Evolutionary conservation across 164 flowering plant genomes (phyloP), one percentile per base, ranked within the genome.

Genomic region (Santalum album): DNA sequence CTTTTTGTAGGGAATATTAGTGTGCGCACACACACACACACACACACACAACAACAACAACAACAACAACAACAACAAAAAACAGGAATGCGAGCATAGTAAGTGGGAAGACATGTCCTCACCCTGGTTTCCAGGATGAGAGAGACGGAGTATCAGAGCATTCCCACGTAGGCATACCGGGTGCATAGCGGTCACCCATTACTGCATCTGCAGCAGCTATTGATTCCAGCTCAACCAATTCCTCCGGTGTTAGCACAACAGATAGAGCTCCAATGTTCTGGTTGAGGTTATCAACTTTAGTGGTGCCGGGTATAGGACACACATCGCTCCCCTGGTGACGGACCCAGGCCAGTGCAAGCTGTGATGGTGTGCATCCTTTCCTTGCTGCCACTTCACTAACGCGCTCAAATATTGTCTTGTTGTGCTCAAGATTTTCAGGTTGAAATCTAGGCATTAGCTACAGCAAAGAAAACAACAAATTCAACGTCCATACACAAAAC

Each of bases 1-100:
- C 64, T 35, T 82, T 23, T 69, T 83, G 0, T 63, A 56, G 12
- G 86, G 83, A 12, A 70, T 69, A 59, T 1, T 78, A 23, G 54
- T 74, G n/a, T n/a, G n/a, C n/a, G n/a, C n/a, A n/a, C n/a, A n/a
- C n/a, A n/a, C n/a, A n/a, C n/a, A n/a, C n/a, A n/a, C n/a, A n/a
- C n/a, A n/a, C n/a, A n/a, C n/a, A n/a, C n/a, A n/a, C n/a, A n/a
- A n/a, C n/a, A n/a, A n/a, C n/a, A n/a, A n/a, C n/a, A n/a, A n/a
- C n/a, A n/a, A n/a, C n/a, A n/a, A n/a, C n/a, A n/a, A n/a, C n/a
- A n/a, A n/a, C n/a, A n/a, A n/a, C n/a, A n/a, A n/a, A n/a, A n/a
- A n/a, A n/a, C n/a, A n/a, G n/a, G n/a, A n/a, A n/a, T n/a, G n/a
- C n/a, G n/a, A n/a, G n/a, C n/a, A n/a, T n/a, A n/a, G n/a, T n/a